Evolutionary conservation across 2,329 filamentous ascomycete genomes (phyloP).

Genomic region (Davidsoniella australis): DNA sequence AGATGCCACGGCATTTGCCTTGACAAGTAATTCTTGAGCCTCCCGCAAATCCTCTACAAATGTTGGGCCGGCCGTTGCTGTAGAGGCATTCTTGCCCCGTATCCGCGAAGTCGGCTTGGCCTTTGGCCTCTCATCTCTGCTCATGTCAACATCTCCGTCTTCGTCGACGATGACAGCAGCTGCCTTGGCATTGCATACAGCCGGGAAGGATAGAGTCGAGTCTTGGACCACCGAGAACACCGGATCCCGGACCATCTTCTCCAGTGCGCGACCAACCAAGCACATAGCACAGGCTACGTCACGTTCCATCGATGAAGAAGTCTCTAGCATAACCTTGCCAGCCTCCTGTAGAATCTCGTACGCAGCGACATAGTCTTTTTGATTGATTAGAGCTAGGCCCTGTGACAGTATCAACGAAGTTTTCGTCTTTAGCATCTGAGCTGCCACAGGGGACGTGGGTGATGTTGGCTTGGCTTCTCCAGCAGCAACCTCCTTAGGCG

Average conservation of each 20-base stretch:
- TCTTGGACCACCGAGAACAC: constrained; percentile 83
- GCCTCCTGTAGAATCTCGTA: constrained; percentile 35
- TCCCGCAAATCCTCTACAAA: constrained; percentile 45
- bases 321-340: constrained; percentile 15
- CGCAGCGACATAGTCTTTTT: constrained; percentile 41
- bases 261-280: constrained; percentile 49
- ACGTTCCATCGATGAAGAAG: constrained; percentile 27
- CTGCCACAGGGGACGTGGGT: not conserved
- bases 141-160: not conserved
- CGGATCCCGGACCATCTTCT: constrained; percentile 60
- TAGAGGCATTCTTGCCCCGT: constrained; percentile 12
- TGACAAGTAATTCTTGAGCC: constrained; percentile 47
- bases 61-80: constrained; percentile 15
- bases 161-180: constrained; percentile 5
- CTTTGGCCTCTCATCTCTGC: constrained; percentile 1
- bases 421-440: constrained; percentile 19
- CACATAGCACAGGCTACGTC: constrained; percentile 49
- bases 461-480: not conserved
- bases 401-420: constrained; percentile 21
- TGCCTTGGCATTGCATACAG: constrained; percentile 30
- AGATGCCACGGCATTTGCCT: constrained; percentile 42
- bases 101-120: constrained; percentile 7
- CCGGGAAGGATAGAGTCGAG: constrained; percentile 76
- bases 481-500: not conserved
- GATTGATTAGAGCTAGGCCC: constrained; percentile 29